Base-by-base conservation (phyloP, 2,329 filamentous ascomycete species). In the Beauveria asiatica region DNA sequence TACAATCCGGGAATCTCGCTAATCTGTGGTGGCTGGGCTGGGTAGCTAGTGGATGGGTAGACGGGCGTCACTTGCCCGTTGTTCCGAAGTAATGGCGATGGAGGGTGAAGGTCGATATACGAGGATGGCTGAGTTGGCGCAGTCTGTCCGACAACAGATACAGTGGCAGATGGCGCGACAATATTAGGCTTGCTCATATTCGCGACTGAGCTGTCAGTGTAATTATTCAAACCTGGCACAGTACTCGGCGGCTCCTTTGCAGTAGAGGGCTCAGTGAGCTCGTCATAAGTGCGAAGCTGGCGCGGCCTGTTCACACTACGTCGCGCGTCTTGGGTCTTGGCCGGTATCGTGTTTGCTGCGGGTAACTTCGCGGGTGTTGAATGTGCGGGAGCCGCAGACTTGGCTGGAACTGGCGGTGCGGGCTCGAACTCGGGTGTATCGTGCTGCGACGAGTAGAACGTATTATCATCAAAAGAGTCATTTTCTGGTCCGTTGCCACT, bases 391-490 rank as follows among this genome's bases (percentile, higher is more conserved):
- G n/a, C 44, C 16, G 41, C 41, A 17, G 42, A 8, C 6, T 5
- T 49, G 39, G 30, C 17, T 8, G 42, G 30, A 33, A 78, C 70
- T 83, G 75, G 76, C 67, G 61, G 76, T 76, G 30, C 78, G 75
- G 44, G 76, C 76, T 62, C 76, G 74, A 54, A 80, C 60, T 83
- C 79, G 62, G 83, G 83, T 64, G 92, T 96, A 72, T 92, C 89
- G 78, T 92, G 87, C 76, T 88, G 90, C 75, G 92, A 97, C 66
- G 93, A 97, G 79, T 97, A 97, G 74, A 96, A 96, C 45, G 92
- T 94, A 70, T 95, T 92, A 72, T 95, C 88, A 75, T 97, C 92
- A 76, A 92, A 90, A 41, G 90, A 94, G 73, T 93, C 90, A 81
- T 81, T 89, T 70, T 83, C 75, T 65, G 76, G 81, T 72, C 85